phyloP scores from a whole-genome alignment of 176 grass and related monocot genomes.

The maize (Zea mays) region DNA sequence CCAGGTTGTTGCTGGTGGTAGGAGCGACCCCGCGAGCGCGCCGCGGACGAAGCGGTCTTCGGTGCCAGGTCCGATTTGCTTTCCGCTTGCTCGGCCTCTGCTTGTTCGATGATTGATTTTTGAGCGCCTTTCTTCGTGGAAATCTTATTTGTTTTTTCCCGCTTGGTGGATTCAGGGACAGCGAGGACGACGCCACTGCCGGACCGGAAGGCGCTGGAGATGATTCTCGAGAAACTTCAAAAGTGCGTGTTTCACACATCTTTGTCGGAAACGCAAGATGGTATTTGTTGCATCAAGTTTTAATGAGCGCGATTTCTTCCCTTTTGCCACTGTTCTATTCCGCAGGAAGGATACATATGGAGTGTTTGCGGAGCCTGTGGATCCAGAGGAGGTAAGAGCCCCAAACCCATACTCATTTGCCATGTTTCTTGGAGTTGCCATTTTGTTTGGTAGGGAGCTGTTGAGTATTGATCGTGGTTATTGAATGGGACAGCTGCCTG shows the following conservation, averaged over 20 bases:
- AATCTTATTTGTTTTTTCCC: slow-evolving; percentile 11
- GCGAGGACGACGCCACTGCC: slow-evolving; percentile 70
- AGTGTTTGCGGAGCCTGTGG: slow-evolving; percentile 88
- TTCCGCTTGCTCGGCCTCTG: slow-evolving; percentile 25
- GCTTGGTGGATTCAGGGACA: slow-evolving; percentile 32
- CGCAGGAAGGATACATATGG: slow-evolving; percentile 91
- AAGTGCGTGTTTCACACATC: slow-evolving; percentile 51
- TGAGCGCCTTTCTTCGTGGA: slow-evolving; percentile 27
- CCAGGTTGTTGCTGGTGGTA: slow-evolving; percentile 49
- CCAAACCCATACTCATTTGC: neutral
- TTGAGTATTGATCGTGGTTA: slow-evolving; percentile 41
- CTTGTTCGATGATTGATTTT: slow-evolving; percentile 26
- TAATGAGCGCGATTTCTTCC: slow-evolving; percentile 36
- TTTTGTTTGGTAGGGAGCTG: neutral
- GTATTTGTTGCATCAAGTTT: slow-evolving; percentile 26
- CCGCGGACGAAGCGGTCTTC: slow-evolving; percentile 57
- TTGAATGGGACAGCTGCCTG: slow-evolving; percentile 75
- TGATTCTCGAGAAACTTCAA: slow-evolving; percentile 93
- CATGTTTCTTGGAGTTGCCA: slow-evolving; percentile 31
- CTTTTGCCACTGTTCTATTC: slow-evolving; percentile 37
- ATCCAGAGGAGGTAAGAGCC: slow-evolving; percentile 77
- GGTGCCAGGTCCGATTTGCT: slow-evolving; percentile 61
- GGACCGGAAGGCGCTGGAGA: slow-evolving; percentile 67
- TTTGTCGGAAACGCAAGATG: slow-evolving; percentile 12
- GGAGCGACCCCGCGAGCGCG: slow-evolving; percentile 46